These are phyloP conservation scores for Metarhizium humberi DNA, from an alignment of 2,329 filamentous ascomycete genomes.

Conservation along the genomic window DNA sequence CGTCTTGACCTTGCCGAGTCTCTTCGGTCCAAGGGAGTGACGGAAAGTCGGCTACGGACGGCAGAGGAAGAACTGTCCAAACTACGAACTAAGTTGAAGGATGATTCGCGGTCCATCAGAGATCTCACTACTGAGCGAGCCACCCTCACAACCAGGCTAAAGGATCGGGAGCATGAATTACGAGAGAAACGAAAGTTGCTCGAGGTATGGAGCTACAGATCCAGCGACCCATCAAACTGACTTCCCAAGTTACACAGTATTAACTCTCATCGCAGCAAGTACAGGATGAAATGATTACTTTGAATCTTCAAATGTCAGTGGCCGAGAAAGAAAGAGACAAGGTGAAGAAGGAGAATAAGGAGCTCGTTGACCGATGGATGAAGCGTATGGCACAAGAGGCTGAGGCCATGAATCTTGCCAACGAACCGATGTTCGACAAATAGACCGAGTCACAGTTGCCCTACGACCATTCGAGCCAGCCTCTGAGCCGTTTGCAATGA, in stretches of 20 bases:
- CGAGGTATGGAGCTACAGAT: constrained; percentile 39
- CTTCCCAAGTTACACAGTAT: neutral
- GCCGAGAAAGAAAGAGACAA: constrained; percentile 66
- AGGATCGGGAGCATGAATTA: constrained; percentile 79
- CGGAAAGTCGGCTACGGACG: constrained; percentile 53
- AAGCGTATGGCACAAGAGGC: constrained; percentile 76
- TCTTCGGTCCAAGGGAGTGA: constrained; percentile 60
- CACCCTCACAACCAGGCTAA: constrained; percentile 54
- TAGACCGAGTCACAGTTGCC: neutral
- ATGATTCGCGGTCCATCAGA: constrained; percentile 52
- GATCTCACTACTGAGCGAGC: constrained; percentile 54
- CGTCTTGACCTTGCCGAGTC: constrained; percentile 67
- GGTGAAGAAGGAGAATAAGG: constrained; percentile 74
- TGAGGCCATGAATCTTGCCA: constrained; percentile 70
- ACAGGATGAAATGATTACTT: constrained; percentile 83
- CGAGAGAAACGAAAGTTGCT: constrained; percentile 75
- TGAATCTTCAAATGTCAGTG: constrained; percentile 83
- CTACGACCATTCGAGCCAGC: neutral
- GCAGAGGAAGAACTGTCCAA: constrained; percentile 55
- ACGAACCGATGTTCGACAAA: constrained; percentile 33
- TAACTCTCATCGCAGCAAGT: constrained; percentile 46
- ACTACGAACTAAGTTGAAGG: constrained; percentile 48
- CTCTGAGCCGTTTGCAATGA: neutral
- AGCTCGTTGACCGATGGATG: constrained; percentile 89
- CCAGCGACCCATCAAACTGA: neutral